Evolutionary conservation across 192 early-diverging fungal species (phyloP).

Genomic region (Coemansia sp.): DNA sequence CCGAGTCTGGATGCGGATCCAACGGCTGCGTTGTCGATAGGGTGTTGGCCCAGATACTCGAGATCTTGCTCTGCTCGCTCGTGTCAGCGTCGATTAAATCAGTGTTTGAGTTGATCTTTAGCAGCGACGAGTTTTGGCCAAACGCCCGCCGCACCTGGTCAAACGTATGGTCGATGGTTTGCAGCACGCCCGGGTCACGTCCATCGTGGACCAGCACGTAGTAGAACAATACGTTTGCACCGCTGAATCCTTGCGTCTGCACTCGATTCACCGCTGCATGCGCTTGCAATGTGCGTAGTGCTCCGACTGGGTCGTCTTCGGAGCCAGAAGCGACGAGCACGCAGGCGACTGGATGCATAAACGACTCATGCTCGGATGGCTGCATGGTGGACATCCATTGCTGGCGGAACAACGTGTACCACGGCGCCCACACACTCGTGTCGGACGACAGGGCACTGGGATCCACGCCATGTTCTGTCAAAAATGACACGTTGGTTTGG

Average conservation of each 20-base stretch:
- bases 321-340: slow-evolving; percentile 64
- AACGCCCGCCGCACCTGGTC: slow-evolving; percentile 47
- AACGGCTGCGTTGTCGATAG: slow-evolving; percentile 19
- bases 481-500: slow-evolving; percentile 16
- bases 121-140: slow-evolving; percentile 43
- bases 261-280: slow-evolving; percentile 54
- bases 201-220: slow-evolving; percentile 86
- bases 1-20: background rate
- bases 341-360: slow-evolving; percentile 92
- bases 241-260: slow-evolving; percentile 70
- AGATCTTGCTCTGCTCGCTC: slow-evolving; percentile 26
- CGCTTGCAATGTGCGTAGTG: slow-evolving; percentile 60
- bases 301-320: slow-evolving; percentile 71
- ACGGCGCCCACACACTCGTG: slow-evolving; percentile 59
- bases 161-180: slow-evolving; percentile 44
- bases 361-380: slow-evolving; percentile 86
- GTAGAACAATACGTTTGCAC: slow-evolving; percentile 75
- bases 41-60: slow-evolving; percentile 34
- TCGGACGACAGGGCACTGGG: slow-evolving; percentile 12
- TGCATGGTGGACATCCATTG: slow-evolving; percentile 56
- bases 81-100: slow-evolving; percentile 19
- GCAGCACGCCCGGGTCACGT: slow-evolving; percentile 27
- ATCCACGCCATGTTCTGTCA: slow-evolving; percentile 15
- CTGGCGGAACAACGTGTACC: slow-evolving; percentile 78
- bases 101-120: slow-evolving; percentile 42